phyloP scores from a whole-genome alignment of 495 filamentous ascomycete genomes.

The Xylaria castorea region DNA sequence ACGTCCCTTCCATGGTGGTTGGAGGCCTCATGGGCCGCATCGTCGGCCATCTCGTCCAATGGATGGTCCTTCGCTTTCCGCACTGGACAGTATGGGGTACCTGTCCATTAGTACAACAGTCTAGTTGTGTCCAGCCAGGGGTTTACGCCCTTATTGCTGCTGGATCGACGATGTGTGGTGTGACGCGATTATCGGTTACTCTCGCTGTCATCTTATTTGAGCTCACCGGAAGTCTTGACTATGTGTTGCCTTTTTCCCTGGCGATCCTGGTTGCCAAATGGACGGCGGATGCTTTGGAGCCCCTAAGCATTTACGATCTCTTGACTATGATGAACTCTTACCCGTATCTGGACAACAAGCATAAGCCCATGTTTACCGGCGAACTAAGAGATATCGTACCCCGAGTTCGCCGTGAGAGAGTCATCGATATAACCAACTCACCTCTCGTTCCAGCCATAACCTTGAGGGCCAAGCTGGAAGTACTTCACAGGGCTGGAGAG shows the following conservation, averaged over 20 bases:
- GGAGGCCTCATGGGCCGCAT: conserved; percentile 91
- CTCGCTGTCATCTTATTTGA: conserved; percentile 96
- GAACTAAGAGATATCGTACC: conserved; percentile 86
- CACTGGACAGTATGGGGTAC: conserved; percentile 72
- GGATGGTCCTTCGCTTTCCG: conserved; percentile 75
- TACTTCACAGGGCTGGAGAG: conserved; percentile 84
- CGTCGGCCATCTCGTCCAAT: conserved; percentile 87
- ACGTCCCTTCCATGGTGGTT: conserved; percentile 98
- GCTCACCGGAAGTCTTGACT: conserved; percentile 90
- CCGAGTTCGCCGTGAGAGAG: conserved; percentile 70
- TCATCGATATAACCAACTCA: conserved; percentile 87
- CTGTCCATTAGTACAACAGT: conserved; percentile 71
- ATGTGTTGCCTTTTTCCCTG: conserved; percentile 93
- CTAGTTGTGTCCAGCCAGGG: conserved; percentile 90
- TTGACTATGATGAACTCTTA: conserved; percentile 97
- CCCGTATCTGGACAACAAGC: conserved; percentile 93
- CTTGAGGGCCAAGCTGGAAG: conserved; percentile 79
- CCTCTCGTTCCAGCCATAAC: conserved; percentile 75
- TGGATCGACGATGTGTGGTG: conserved; percentile 97
- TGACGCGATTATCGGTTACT: conserved; percentile 92
- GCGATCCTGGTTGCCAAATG: conserved; percentile 94
- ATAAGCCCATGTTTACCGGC: conserved; percentile 84
- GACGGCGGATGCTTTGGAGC: conserved; percentile 96
- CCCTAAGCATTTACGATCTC: conserved; percentile 93
- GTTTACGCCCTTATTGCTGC: conserved; percentile 96